phyloP scores from a whole-genome alignment of 257 asterid species.

The Lycium ferocissimum region DNA sequence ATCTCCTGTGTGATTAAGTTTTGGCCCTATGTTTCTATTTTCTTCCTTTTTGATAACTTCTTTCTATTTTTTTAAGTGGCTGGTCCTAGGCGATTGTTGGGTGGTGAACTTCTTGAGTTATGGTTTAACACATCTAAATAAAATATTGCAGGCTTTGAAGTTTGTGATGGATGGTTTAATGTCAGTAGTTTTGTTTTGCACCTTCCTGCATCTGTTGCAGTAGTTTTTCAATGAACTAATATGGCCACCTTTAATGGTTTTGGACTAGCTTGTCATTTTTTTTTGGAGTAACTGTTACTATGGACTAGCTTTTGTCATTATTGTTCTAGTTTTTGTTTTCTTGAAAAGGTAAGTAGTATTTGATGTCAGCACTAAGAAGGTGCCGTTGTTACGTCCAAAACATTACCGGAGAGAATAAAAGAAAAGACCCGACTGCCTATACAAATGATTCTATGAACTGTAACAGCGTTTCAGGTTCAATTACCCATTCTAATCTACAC shows the following conservation, averaged over 20 bases:
- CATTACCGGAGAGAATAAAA: background rate
- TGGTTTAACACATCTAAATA: background rate
- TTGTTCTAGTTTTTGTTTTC: background rate
- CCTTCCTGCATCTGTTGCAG: constrained; percentile 18
- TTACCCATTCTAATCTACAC: background rate
- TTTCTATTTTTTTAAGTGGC: background rate
- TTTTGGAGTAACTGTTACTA: no score
- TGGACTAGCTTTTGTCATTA: background rate
- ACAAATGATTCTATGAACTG: background rate
- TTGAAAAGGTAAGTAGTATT: background rate
- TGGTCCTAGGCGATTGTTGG: background rate
- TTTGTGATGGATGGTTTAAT: background rate
- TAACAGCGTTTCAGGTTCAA: background rate
- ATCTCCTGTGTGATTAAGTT: background rate
- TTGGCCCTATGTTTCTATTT: background rate
- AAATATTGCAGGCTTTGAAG: background rate
- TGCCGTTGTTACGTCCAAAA: background rate
- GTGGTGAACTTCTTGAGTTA: constrained; percentile 1
- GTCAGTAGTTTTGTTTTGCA: constrained; percentile 21
- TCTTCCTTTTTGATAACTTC: background rate
- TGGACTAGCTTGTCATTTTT: background rate
- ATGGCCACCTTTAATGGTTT: background rate
- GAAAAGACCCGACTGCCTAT: background rate
- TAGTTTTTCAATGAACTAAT: background rate
- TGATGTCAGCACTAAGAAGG: background rate